Percentiles rank a stretch among this genome's conserved stretches.
Evolutionary conservation across 2,329 filamentous ascomycete genomes (phyloP).

Genomic region (Neofusicoccum cordaticola): DNA sequence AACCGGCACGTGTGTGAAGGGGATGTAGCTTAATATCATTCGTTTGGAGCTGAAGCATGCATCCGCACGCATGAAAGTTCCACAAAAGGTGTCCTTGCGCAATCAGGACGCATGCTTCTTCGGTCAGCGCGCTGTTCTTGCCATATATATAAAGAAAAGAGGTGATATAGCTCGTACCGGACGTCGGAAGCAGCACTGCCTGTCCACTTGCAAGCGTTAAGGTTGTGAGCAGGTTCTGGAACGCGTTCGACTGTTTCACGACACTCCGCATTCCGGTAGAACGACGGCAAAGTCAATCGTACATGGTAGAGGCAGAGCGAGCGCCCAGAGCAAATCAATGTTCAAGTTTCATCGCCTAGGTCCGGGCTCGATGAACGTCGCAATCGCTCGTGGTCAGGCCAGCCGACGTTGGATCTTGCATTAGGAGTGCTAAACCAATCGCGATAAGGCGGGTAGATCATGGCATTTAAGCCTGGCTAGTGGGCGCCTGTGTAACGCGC

Average conservation of each 20-base stretch:
- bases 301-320: background rate
- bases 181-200: too few relatives aligned
- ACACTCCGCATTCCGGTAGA: background rate
- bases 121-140: too few relatives aligned
- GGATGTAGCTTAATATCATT: too few relatives aligned
- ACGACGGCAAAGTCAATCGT: background rate
- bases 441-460: conserved; percentile 1
- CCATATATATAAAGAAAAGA: too few relatives aligned
- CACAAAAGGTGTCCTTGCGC: too few relatives aligned
- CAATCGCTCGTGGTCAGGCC: background rate
- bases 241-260: background rate
- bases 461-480: background rate
- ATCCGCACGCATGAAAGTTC: too few relatives aligned
- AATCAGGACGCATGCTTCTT: too few relatives aligned
- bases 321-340: background rate
- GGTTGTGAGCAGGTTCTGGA: background rate
- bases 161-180: too few relatives aligned
- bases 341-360: background rate
- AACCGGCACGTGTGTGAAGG: too few relatives aligned
- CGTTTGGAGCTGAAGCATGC: too few relatives aligned
- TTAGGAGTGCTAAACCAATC: background rate
- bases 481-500: background rate
- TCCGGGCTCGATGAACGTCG: background rate
- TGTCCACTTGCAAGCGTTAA: background rate
- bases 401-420: background rate